Percentiles rank a stretch among this genome's conserved stretches.
Conservation (phyloP, 139 green algal genomes). For the Coelastrella sp. region DNA sequence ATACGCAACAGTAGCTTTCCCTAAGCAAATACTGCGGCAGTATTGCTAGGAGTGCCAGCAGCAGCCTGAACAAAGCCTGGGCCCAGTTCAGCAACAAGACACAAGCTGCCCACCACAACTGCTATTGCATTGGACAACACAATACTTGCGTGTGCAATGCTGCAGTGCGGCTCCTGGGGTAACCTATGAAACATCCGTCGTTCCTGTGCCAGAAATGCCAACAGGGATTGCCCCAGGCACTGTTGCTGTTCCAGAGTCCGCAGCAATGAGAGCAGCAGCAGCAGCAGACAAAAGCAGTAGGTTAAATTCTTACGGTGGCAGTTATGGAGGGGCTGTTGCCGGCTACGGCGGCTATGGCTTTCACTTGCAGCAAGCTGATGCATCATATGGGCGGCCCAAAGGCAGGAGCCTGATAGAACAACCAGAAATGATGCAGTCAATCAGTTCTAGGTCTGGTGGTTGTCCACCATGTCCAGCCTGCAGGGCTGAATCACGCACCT, state of each 20-base stretch:
- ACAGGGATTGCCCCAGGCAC: not conserved
- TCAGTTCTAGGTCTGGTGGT: not conserved
- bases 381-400: not conserved
- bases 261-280: not conserved
- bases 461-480: not conserved
- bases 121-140: too few species aligned
- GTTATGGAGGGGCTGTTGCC: not conserved
- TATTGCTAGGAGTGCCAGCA: too few species aligned
- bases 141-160: too few species aligned
- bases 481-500: too few species aligned
- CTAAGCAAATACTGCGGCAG: too few species aligned
- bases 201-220: constrained; percentile 17
- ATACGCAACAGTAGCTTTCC: too few species aligned
- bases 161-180: not conserved
- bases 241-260: not conserved
- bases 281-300: not conserved
- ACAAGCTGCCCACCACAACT: too few species aligned
- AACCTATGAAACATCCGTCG: not conserved
- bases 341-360: not conserved
- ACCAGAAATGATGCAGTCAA: not conserved
- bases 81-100: too few species aligned
- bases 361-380: not conserved
- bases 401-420: not conserved
- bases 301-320: not conserved
- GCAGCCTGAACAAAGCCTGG: too few species aligned